These are phyloP conservation scores for Mortierella sp. DNA, from an alignment of 371 early-diverging fungal genomes.

Conservation along the genomic window DNA sequence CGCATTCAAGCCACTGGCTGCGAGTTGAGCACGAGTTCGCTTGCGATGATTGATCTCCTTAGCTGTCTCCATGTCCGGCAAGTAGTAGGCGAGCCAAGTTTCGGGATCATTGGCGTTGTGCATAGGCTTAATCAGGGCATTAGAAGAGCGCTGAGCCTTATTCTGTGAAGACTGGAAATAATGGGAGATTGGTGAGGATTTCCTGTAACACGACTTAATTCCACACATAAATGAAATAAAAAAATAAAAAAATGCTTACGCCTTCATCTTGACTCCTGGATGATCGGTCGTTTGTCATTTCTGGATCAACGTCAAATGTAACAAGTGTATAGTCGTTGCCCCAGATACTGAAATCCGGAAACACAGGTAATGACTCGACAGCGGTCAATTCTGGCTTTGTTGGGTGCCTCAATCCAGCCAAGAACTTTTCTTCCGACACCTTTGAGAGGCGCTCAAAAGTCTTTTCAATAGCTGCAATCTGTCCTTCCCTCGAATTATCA, in stretches of 20 bases:
- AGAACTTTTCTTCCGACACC: slow-evolving; percentile 57
- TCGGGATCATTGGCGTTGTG: slow-evolving; percentile 50
- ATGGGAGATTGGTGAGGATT: not conserved
- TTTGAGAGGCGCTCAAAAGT: slow-evolving; percentile 70
- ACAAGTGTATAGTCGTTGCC: slow-evolving; percentile 76
- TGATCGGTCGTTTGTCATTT: slow-evolving; percentile 60
- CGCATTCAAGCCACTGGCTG: slow-evolving; percentile 23
- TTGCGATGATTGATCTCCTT: slow-evolving; percentile 43
- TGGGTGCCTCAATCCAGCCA: slow-evolving; percentile 77
- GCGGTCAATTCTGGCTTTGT: slow-evolving; percentile 74
- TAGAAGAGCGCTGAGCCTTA: slow-evolving; percentile 50
- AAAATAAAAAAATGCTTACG: slow-evolving; percentile 15
- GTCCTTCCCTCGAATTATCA: slow-evolving; percentile 71
- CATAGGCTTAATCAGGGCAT: slow-evolving; percentile 57
- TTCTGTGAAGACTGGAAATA: slow-evolving; percentile 25
- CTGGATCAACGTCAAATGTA: slow-evolving; percentile 81
- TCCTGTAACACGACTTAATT: not conserved
- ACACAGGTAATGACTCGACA: slow-evolving; percentile 80
- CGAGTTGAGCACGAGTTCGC: slow-evolving; percentile 28
- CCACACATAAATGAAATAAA: not conserved
- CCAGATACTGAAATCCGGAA: slow-evolving; percentile 81
- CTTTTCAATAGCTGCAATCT: slow-evolving; percentile 75
- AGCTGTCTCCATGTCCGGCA: slow-evolving; percentile 48
- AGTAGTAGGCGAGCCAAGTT: slow-evolving; percentile 49
- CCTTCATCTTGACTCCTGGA: slow-evolving; percentile 33